Evolutionary conservation across 192 early-diverging fungal species (phyloP).

Genomic region (Backusella macrospora): DNA sequence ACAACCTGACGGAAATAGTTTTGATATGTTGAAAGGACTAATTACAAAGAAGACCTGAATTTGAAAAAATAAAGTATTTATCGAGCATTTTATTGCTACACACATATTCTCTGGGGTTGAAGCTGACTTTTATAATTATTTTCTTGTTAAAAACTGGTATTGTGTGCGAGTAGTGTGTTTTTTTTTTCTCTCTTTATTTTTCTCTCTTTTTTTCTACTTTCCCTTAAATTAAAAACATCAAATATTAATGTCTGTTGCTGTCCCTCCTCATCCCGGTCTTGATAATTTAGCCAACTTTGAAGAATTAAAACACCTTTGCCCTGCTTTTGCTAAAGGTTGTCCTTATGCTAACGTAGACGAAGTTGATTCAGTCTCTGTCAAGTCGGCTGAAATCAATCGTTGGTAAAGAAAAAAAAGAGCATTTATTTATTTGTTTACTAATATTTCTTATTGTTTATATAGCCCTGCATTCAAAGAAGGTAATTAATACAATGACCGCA

Average conservation of each 20-base stretch:
- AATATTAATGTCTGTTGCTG: not conserved
- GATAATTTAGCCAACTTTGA: conserved; percentile 28
- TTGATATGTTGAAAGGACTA: conserved; percentile 95
- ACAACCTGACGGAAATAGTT: conserved; percentile 96
- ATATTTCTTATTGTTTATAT: not conserved
- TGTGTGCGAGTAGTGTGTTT: not conserved
- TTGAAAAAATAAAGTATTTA: not conserved
- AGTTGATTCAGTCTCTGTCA: conserved; percentile 23
- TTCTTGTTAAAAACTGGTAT: not conserved
- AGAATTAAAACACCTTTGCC: conserved; percentile 25
- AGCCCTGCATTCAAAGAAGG: conserved; percentile 29
- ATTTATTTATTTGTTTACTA: not conserved
- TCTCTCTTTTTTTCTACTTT: conserved; percentile 18
- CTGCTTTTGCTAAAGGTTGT: conserved; percentile 23
- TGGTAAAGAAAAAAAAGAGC: conserved; percentile 3
- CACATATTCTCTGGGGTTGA: not conserved
- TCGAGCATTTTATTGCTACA: not conserved
- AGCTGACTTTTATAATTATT: conserved; percentile 9
- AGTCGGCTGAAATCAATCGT: conserved; percentile 17
- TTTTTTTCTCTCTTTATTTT: conserved; percentile 21
- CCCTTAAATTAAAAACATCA: not conserved
- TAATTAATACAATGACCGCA: not conserved
- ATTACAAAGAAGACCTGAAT: conserved; percentile 56
- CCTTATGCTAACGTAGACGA: conserved; percentile 28
- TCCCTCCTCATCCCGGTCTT: conserved; percentile 28